Percentiles rank a stretch among this genome's conserved stretches.
phyloP scores from a whole-genome alignment of 345 rosid species.

The Acer yangbiense region DNA sequence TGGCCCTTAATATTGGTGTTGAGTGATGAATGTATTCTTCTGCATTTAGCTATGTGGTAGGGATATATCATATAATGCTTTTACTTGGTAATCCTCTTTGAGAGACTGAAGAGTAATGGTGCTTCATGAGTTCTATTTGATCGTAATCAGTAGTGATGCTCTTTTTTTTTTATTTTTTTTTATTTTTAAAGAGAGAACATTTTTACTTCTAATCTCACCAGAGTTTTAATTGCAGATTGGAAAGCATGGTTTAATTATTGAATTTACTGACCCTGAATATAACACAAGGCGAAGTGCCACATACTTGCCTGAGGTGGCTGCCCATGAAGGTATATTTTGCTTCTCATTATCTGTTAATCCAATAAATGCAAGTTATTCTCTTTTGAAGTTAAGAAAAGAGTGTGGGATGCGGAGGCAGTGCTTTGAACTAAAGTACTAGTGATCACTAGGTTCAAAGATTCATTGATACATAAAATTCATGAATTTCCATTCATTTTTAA shows the following conservation, averaged over 20 bases:
- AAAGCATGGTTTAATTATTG: conserved; percentile 91
- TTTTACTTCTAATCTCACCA: background rate
- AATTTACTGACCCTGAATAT: conserved; percentile 74
- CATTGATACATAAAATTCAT: background rate
- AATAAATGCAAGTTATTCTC: background rate
- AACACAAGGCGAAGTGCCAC: conserved; percentile 80
- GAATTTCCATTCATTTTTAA: background rate
- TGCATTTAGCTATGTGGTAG: background rate
- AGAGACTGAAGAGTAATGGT: conserved; percentile 2
- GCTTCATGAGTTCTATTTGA: conserved; percentile 4
- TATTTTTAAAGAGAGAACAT: background rate
- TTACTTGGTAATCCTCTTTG: background rate
- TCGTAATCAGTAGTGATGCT: conserved; percentile 1
- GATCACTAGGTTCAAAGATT: background rate
- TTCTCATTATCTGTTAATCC: background rate
- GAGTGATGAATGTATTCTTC: background rate
- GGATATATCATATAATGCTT: background rate
- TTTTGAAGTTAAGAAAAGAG: background rate
- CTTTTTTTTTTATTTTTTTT: background rate
- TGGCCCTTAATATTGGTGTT: background rate
- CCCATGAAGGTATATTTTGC: conserved; percentile 75
- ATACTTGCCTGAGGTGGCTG: conserved; percentile 96
- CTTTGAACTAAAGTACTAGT: background rate
- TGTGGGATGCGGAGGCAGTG: background rate
- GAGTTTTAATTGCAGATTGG: conserved; percentile 59